These are phyloP conservation scores for Oidiodendron maius DNA, from an alignment of 495 filamentous ascomycete genomes.

Conservation along the genomic window DNA sequence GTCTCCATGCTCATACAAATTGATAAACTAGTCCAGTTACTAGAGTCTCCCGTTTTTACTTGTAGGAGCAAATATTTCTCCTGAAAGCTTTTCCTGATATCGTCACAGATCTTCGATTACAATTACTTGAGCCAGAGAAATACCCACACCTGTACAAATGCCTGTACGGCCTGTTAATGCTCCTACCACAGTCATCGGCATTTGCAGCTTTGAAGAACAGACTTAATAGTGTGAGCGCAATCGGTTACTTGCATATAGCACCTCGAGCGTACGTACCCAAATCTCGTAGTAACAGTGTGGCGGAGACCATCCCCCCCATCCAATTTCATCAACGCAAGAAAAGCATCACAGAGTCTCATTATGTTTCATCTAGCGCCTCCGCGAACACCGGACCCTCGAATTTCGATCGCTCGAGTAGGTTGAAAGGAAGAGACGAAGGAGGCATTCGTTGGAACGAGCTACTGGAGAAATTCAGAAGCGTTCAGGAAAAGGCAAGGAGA, in stretches of 20 bases:
- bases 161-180: constrained; percentile 95
- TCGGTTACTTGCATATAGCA: constrained; percentile 86
- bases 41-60: constrained; percentile 97
- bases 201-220: constrained; percentile 97
- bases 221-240: constrained; percentile 91
- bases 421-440: constrained; percentile 79
- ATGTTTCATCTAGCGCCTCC: constrained; percentile 32
- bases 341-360: constrained; percentile 23
- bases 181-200: constrained; percentile 92
- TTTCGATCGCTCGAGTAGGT: constrained; percentile 74
- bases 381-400: constrained; percentile 39
- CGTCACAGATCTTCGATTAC: constrained; percentile 75
- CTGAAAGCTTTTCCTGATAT: constrained; percentile 1
- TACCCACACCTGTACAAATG: constrained; percentile 98
- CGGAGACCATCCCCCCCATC: constrained; percentile 32
- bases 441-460: constrained; percentile 88
- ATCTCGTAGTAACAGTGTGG: constrained; percentile 34
- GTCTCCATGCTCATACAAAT: constrained; percentile 99
- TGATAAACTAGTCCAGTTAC: constrained; percentile 94
- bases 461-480: constrained; percentile 88
- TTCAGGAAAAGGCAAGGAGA: constrained; percentile 71
- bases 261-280: constrained; percentile 68
- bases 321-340: constrained; percentile 23
- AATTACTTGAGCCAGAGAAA: constrained; percentile 95
- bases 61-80: constrained; percentile 43